Conservation (phyloP, 129 eudicot species). For the Escallonia herrerae region DNA sequence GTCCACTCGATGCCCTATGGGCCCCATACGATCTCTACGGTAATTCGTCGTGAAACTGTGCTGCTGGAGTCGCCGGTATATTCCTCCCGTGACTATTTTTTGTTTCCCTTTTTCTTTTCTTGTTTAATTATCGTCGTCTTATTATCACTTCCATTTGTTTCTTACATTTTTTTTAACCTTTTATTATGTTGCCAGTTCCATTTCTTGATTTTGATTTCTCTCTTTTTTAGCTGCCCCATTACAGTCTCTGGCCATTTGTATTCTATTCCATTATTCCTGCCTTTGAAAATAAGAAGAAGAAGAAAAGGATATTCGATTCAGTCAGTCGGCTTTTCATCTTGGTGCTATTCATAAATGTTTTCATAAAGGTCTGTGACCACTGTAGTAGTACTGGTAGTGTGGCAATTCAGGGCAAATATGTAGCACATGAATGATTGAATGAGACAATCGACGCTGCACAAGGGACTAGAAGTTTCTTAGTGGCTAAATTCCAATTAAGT, state of each 20-base stretch:
- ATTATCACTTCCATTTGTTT: not conserved
- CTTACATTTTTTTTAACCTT: constrained; percentile 13
- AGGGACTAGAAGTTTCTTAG: not conserved
- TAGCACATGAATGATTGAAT: not conserved
- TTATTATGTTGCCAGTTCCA: constrained; percentile 1
- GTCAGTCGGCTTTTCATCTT: not conserved
- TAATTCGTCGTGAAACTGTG: constrained; percentile 22
- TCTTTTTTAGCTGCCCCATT: constrained; percentile 11
- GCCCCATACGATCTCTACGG: constrained; percentile 83
- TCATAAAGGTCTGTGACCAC: not conserved
- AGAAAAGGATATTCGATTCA: not conserved
- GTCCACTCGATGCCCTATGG: constrained; percentile 85
- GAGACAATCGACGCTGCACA: not conserved
- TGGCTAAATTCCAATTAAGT: not conserved
- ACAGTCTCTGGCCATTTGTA: constrained; percentile 29
- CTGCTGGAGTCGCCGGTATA: constrained; percentile 40
- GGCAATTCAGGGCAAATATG: not conserved
- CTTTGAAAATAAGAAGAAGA: constrained; percentile 22
- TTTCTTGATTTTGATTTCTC: not conserved
- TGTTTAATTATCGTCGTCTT: constrained; percentile 8
- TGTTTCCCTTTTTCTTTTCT: constrained; percentile 7
- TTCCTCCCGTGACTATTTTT: constrained; percentile 30
- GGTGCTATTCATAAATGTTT: too few relatives aligned
- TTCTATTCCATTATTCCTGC: constrained; percentile 20
- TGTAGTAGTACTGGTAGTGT: not conserved